Evolutionary conservation across 257 asterid genomes (phyloP).

Genomic region (Cruciata laevipes): DNA sequence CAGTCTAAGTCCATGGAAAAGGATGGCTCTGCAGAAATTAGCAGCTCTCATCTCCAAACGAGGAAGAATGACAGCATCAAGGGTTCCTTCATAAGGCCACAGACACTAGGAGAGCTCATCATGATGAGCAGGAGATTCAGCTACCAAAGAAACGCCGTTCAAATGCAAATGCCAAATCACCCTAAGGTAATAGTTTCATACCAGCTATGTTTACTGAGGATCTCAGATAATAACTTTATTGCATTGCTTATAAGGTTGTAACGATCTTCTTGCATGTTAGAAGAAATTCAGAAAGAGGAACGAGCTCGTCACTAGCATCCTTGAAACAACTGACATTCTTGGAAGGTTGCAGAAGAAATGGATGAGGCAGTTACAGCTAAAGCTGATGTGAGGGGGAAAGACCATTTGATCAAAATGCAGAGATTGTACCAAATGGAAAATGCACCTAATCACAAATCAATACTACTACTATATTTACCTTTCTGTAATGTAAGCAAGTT

Average conservation of each 20-base stretch:
- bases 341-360: slow-evolving; percentile 40
- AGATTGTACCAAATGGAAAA: neutral
- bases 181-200: slow-evolving; percentile 39
- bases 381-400: slow-evolving; percentile 34
- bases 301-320: slow-evolving; percentile 43
- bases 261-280: slow-evolving; percentile 8
- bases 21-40: slow-evolving; percentile 23
- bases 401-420: neutral
- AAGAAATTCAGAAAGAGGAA: slow-evolving; percentile 52
- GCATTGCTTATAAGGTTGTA: neutral
- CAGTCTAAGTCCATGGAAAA: slow-evolving; percentile 25
- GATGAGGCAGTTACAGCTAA: slow-evolving; percentile 62
- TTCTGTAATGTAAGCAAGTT: neutral
- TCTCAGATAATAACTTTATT: neutral
- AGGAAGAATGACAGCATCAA: slow-evolving; percentile 24
- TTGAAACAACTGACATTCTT: slow-evolving; percentile 40
- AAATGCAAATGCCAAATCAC: slow-evolving; percentile 34
- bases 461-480: neutral
- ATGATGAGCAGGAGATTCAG: slow-evolving; percentile 86
- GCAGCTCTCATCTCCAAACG: slow-evolving; percentile 16
- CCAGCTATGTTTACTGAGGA: neutral
- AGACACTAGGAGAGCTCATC: slow-evolving; percentile 87
- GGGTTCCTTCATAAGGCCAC: slow-evolving; percentile 39
- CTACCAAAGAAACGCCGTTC: slow-evolving; percentile 46
- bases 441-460: neutral